Percentiles rank a stretch among this genome's conserved stretches.
Conservation (phyloP, 176 grass and related monocot genomes). For the Carex parvula region DNA sequence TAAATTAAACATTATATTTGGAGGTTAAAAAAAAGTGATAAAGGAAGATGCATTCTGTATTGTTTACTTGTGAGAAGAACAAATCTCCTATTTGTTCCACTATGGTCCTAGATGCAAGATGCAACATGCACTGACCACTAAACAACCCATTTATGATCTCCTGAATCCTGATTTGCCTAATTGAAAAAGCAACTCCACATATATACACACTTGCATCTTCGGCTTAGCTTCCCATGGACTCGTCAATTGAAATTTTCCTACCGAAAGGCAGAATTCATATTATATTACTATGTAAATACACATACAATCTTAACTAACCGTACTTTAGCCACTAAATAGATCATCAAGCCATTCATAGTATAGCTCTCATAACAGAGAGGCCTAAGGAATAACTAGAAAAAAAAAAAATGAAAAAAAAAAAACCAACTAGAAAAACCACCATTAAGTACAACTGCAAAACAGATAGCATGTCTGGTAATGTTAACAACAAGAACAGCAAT, state of each 20-base stretch:
- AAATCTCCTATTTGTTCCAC: too few relatives aligned
- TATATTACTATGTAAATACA: background rate
- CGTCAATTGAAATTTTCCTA: too few relatives aligned
- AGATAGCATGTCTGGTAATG: background rate
- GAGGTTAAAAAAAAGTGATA: too few relatives aligned
- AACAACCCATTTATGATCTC: background rate
- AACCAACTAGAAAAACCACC: background rate
- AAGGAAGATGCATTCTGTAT: too few relatives aligned
- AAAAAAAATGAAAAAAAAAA: background rate
- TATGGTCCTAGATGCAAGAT: too few relatives aligned
- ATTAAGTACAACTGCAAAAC: constrained; percentile 10
- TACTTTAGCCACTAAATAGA: background rate
- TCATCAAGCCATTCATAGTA: background rate
- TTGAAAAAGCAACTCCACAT: background rate
- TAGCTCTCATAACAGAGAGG: background rate
- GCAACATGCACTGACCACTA: too few relatives aligned
- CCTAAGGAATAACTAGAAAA: background rate
- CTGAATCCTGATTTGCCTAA: background rate
- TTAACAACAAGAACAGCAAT: constrained; percentile 4
- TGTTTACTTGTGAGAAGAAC: too few relatives aligned
- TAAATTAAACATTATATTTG: too few relatives aligned
- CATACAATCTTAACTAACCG: background rate
- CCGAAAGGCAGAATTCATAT: too few relatives aligned
- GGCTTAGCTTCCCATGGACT: background rate
- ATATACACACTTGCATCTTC: background rate